Percentiles rank a stretch among this genome's conserved stretches.
These are phyloP conservation scores for Cucurbitaria berberidis DNA, from an alignment of 2,329 filamentous ascomycete genomes.

Conservation along the genomic window DNA sequence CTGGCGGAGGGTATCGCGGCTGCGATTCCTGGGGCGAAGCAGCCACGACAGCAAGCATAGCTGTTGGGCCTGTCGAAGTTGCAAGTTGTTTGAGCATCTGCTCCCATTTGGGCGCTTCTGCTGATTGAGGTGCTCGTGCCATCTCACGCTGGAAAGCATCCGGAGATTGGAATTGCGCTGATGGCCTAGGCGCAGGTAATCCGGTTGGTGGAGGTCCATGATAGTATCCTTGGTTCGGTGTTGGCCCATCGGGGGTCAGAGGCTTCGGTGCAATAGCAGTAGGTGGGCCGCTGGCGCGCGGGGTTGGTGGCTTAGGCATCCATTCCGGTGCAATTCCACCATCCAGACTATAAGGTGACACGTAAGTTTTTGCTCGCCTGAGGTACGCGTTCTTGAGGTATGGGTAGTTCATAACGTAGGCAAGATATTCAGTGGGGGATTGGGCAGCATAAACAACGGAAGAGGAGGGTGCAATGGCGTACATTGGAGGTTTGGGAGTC, in stretches of 20 bases:
- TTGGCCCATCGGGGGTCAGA: constrained; percentile 11
- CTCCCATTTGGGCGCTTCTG: constrained; percentile 40
- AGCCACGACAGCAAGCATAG: constrained; percentile 9
- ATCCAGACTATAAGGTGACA: constrained; percentile 54
- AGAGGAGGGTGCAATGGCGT: constrained; percentile 44
- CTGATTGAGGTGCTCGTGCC: constrained; percentile 27
- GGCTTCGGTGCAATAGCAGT: constrained; percentile 23
- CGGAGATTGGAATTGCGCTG: constrained; percentile 52
- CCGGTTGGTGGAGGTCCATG: constrained; percentile 14
- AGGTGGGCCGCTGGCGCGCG: constrained; percentile 11
- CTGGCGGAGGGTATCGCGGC: constrained; percentile 20
- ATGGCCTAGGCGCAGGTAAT: constrained; percentile 32
- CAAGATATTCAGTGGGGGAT: constrained; percentile 48
- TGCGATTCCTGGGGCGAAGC: constrained; percentile 20
- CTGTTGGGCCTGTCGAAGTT: constrained; percentile 22
- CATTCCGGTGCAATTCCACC: constrained; percentile 52
- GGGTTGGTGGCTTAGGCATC: constrained; percentile 36
- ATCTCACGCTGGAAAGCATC: constrained; percentile 54
- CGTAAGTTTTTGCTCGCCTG: constrained; percentile 54
- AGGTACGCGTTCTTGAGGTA: constrained; percentile 55
- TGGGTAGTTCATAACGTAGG: constrained; percentile 53
- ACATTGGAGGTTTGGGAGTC: constrained; percentile 47
- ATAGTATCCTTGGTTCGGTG: constrained; percentile 14
- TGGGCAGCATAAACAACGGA: constrained; percentile 47
- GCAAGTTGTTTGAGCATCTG: constrained; percentile 43